Evolutionary conservation across 2,329 filamentous ascomycete genomes (phyloP).

Genomic region (Exophiala xenobiotica): DNA sequence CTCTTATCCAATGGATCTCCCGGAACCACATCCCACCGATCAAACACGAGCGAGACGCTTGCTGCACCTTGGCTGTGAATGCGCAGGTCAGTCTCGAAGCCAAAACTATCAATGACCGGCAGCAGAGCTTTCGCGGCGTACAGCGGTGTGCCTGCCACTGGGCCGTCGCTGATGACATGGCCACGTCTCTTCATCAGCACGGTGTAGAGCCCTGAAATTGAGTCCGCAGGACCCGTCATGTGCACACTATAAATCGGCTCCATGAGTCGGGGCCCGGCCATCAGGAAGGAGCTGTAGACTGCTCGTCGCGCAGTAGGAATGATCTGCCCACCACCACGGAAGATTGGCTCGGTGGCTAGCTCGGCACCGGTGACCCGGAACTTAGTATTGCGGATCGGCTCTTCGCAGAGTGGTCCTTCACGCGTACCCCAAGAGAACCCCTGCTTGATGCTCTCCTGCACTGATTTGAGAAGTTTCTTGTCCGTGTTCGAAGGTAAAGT

Average conservation of each 20-base stretch:
- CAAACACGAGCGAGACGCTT: conserved; percentile 87
- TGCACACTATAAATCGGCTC: conserved; percentile 91
- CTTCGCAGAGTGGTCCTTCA: conserved; percentile 95
- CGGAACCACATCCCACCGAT: conserved; percentile 92
- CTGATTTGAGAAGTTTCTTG: conserved; percentile 81
- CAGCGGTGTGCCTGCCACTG: conserved; percentile 88
- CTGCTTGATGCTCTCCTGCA: conserved; percentile 89
- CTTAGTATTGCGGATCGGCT: conserved; percentile 96
- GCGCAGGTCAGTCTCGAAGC: conserved; percentile 93
- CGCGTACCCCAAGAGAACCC: conserved; percentile 95
- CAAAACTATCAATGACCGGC: conserved; percentile 95
- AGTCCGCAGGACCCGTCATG: conserved; percentile 88
- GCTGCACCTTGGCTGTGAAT: conserved; percentile 95
- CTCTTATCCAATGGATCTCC: conserved; percentile 91
- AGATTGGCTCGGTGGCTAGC: conserved; percentile 86
- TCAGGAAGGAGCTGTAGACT: conserved; percentile 93
- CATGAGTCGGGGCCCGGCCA: conserved; percentile 95
- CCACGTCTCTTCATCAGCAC: conserved; percentile 84
- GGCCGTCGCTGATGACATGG: conserved; percentile 90
- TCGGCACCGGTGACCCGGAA: conserved; percentile 93
- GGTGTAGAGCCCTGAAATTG: conserved; percentile 85
- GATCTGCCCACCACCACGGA: conserved; percentile 92
- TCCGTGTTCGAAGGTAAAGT: conserved; percentile 93
- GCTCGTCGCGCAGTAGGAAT: conserved; percentile 91
- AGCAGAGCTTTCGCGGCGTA: conserved; percentile 89